These are phyloP conservation scores for Mollisiaceae sp. DNA, from an alignment of 2,329 filamentous ascomycete species.

Conservation along the genomic window DNA sequence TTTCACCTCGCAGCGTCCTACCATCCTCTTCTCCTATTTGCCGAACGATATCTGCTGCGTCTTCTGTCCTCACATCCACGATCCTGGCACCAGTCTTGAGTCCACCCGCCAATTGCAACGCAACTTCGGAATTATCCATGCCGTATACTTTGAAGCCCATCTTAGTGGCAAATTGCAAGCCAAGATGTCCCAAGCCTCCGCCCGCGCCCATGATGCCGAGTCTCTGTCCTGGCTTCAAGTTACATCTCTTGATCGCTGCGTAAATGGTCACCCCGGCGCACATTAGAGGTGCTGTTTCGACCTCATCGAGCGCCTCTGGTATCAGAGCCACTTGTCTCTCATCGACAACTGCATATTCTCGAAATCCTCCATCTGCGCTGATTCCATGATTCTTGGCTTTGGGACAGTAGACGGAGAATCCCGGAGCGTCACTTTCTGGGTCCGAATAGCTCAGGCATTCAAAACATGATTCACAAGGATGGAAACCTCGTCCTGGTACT, in stretches of 20 bases:
- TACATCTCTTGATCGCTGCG: conserved; percentile 65
- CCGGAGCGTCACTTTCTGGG: conserved; percentile 40
- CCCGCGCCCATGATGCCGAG: conserved; percentile 72
- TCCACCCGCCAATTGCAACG: conserved; percentile 48
- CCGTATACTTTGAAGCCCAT: conserved; percentile 56
- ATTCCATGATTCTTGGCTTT: conserved; percentile 18
- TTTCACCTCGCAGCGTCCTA: conserved; percentile 45
- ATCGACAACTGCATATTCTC: conserved; percentile 51
- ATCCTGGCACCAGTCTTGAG: conserved; percentile 43
- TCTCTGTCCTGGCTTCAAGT: conserved; percentile 54
- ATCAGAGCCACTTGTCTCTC: conserved; percentile 56
- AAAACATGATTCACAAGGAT: conserved; percentile 48
- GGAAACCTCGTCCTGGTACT: conserved; percentile 49
- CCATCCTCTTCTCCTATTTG: conserved; percentile 43
- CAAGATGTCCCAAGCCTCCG: conserved; percentile 65
- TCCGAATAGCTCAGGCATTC: conserved; percentile 46
- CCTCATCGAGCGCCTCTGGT: conserved; percentile 53
- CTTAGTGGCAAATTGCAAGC: conserved; percentile 54
- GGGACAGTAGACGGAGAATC: conserved; percentile 49
- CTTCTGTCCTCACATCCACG: conserved; percentile 46
- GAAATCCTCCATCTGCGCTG: conserved; percentile 45
- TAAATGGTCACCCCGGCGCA: conserved; percentile 78
- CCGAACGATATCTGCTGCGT: conserved; percentile 31
- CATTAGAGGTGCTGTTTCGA: conserved; percentile 66
- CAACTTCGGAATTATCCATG: conserved; percentile 53